Evolutionary conservation across 2,329 filamentous ascomycete species (phyloP).

Genomic region (Colletotrichum brevisporum): DNA sequence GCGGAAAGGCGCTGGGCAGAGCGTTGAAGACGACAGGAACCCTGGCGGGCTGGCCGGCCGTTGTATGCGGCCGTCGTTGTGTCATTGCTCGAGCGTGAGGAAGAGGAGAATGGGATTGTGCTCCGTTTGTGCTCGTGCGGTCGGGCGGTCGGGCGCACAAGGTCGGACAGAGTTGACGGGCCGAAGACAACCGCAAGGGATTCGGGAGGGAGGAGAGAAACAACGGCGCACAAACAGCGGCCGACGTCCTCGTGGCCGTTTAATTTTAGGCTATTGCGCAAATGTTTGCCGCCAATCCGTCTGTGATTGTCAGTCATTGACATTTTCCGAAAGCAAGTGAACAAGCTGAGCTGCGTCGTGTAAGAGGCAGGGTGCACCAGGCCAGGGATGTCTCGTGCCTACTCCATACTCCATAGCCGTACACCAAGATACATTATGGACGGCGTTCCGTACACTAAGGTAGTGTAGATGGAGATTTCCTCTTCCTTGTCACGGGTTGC

Average conservation of each 20-base stretch:
- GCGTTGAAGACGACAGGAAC: constrained; percentile 17
- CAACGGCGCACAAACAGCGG: constrained; percentile 6
- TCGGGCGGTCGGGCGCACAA: neutral
- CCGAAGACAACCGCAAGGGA: constrained; percentile 10
- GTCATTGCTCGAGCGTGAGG: constrained; percentile 5
- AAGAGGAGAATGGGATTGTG: neutral
- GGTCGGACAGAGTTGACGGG: constrained; percentile 1
- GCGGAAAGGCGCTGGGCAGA: constrained; percentile 16
- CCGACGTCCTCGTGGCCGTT: neutral
- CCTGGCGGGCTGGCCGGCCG: constrained; percentile 4
- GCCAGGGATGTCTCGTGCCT: too few relatives aligned
- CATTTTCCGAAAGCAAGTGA: neutral
- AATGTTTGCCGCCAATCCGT: constrained; percentile 20
- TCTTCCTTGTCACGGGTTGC: too few relatives aligned
- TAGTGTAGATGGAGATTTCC: too few relatives aligned
- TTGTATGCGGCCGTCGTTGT: constrained; percentile 1
- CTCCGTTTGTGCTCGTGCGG: constrained; percentile 9
- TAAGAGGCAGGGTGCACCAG: neutral
- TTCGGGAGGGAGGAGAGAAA: neutral
- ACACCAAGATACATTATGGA: too few relatives aligned
- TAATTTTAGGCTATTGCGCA: constrained; percentile 14
- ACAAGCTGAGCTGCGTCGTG: neutral
- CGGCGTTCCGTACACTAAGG: too few relatives aligned
- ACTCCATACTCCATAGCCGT: too few relatives aligned
- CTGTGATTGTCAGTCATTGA: neutral